Evolutionary conservation across 2,329 filamentous ascomycete species (phyloP).

Genomic region (Cladosporium oxysporum): DNA sequence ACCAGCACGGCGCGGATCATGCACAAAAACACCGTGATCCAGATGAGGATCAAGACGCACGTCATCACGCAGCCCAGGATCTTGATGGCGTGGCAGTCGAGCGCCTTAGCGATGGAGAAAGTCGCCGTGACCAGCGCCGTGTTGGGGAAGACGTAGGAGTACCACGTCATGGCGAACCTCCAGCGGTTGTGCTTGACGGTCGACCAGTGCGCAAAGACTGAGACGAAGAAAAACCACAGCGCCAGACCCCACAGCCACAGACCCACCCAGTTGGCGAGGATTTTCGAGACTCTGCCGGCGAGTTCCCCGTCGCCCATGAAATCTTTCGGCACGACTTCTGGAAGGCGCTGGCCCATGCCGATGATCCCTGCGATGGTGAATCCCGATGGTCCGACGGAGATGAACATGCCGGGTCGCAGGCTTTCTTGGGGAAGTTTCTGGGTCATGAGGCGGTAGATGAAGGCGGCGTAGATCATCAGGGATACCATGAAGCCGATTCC

Average conservation of each 20-base stretch:
- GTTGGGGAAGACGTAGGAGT: conserved; percentile 79
- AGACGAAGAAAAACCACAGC: conserved; percentile 81
- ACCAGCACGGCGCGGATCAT: conserved; percentile 70
- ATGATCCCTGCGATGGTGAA: conserved; percentile 66
- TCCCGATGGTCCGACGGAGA: conserved; percentile 74
- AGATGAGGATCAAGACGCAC: conserved; percentile 64
- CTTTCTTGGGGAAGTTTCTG: conserved; percentile 78
- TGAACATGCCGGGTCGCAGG: conserved; percentile 80
- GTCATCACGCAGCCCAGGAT: conserved; percentile 70
- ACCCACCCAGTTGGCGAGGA: conserved; percentile 63
- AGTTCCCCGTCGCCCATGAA: conserved; percentile 60
- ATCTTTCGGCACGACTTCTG: conserved; percentile 49
- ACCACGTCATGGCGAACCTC: conserved; percentile 84
- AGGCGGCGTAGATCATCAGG: conserved; percentile 81
- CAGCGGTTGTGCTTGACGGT: conserved; percentile 62
- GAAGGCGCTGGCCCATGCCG: conserved; percentile 56
- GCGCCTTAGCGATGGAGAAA: conserved; percentile 63
- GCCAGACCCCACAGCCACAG: conserved; percentile 84
- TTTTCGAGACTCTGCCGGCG: conserved; percentile 56
- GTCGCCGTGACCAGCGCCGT: conserved; percentile 65
- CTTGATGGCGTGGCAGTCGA: conserved; percentile 54
- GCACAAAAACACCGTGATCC: conserved; percentile 66
- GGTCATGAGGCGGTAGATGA: conserved; percentile 84
- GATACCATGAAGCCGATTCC: conserved; percentile 66
- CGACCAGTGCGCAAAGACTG: conserved; percentile 72